Evolutionary conservation across 108 stramenopile genomes (phyloP), one percentile per base, ranked within the genome.

Genomic region (Cyclostephanos invisitatus): DNA sequence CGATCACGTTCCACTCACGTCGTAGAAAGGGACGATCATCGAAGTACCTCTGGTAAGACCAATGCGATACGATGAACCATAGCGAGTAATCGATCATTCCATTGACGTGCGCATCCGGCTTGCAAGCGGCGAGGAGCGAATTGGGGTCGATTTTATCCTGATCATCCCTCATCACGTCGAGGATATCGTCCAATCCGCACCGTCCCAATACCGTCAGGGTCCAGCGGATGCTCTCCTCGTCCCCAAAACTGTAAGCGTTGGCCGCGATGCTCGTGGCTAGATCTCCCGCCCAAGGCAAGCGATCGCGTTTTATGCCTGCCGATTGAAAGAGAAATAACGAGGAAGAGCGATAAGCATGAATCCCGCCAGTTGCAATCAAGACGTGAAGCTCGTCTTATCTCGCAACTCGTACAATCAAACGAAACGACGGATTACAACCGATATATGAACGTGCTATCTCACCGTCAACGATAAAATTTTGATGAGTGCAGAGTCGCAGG

Each of bases 241-340:
- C 68, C 18, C 20, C 20, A 54, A 76, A 70, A 0, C 74, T 56
- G 46, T 76, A 70, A 0, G 63, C 46, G 59, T 72, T 81, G 17
- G 70, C 46, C 57, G 71, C 58, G 18, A 81, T 63, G 48, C 75
- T 73, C n/a, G 76, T 67, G 35, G 72, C 75, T 29, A 81, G 49
- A 64, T 81, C 80, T 27, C 80, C 80, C 2, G 71, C 70, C 80
- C 80, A 81, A 24, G 76, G 75, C 32, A 81, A 70, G 48, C 80
- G 60, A 73, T 81, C 80, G 7, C 80, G 66, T 62, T 81, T 81
- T 25, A 81, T 77, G 15, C 58, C 58, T 59, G 35, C 29, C 7
- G 12, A n/a, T 24, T 24, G 12, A 6, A 18, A 24, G n/a, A 24
- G n/a, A 53, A 53, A 53, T n/a, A 24, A 21, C 22, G 24, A 53